A percentile compares a stretch with the other conserved stretches of the same genome.
These are phyloP conservation scores for Lobosporangium transversale DNA, from an alignment of 192 early-diverging fungal species.

Conservation along the genomic window DNA sequence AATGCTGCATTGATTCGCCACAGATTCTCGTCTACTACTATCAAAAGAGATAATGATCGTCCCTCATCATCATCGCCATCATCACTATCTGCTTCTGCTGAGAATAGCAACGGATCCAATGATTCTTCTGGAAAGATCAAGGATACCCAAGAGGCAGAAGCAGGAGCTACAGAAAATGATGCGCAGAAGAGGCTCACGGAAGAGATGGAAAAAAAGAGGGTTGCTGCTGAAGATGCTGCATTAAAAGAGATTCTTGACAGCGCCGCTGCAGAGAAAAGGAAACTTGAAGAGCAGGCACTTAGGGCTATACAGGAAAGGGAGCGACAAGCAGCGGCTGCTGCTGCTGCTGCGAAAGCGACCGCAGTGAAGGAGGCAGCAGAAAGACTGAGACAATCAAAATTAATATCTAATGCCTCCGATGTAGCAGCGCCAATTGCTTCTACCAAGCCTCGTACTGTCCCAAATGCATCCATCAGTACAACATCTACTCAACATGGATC, in stretches of 20 bases:
- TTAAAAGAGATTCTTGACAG: conserved; percentile 46
- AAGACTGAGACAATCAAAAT: not conserved
- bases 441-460: not conserved
- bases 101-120: not conserved
- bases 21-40: too few relatives aligned
- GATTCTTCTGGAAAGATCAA: conserved; percentile 1
- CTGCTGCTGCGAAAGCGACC: conserved; percentile 12
- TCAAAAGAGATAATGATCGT: too few relatives aligned
- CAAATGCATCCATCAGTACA: not conserved
- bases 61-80: too few relatives aligned
- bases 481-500: not conserved
- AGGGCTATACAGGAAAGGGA: conserved; percentile 22
- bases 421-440: too few relatives aligned
- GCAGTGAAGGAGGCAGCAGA: not conserved
- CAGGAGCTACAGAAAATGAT: conserved; percentile 13
- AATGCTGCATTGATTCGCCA: too few relatives aligned
- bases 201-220: conserved; percentile 26
- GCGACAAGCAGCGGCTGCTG: conserved; percentile 10
- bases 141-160: not conserved
- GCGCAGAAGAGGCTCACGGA: conserved; percentile 7
- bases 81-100: too few relatives aligned
- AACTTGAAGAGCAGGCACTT: conserved; percentile 28
- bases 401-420: too few relatives aligned
- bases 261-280: conserved; percentile 41
- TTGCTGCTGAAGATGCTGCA: conserved; percentile 35